phyloP scores from a whole-genome alignment of 768 basidiomycete species.

The Mycena indigotica region DNA sequence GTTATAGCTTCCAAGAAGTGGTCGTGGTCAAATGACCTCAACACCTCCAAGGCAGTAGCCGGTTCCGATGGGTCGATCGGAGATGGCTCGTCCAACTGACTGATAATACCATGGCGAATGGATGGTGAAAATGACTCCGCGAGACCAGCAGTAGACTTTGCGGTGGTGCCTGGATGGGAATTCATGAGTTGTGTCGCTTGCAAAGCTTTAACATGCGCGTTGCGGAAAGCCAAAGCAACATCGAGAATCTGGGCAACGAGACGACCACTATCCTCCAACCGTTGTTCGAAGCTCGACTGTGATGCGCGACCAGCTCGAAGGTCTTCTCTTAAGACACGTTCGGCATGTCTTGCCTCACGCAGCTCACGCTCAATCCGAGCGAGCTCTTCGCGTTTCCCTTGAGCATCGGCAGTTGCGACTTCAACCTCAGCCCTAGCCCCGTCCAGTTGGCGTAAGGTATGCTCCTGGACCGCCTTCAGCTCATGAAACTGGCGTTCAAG shows the following conservation, averaged over 20 bases:
- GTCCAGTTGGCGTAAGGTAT: conserved; percentile 62
- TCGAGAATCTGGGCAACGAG: conserved; percentile 82
- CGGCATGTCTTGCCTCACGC: conserved; percentile 64
- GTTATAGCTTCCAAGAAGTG: conserved; percentile 80
- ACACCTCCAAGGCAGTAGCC: conserved; percentile 63
- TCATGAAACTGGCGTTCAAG: conserved; percentile 86
- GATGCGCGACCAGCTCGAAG: conserved; percentile 68
- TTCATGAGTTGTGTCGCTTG: conserved; percentile 60
- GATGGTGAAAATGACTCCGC: conserved; percentile 55
- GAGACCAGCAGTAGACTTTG: conserved; percentile 43
- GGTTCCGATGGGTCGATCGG: conserved; percentile 82
- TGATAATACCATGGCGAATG: conserved; percentile 58
- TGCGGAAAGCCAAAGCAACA: conserved; percentile 76
- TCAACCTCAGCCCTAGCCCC: conserved; percentile 63
- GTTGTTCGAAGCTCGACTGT: conserved; percentile 67
- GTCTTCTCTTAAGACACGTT: conserved; percentile 73
- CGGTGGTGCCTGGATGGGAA: conserved; percentile 51
- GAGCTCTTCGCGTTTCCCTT: conserved; percentile 72
- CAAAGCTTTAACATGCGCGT: conserved; percentile 74
- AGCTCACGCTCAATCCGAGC: conserved; percentile 72
- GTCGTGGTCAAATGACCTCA: conserved; percentile 81
- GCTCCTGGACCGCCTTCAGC: conserved; percentile 62
- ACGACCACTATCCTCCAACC: conserved; percentile 63
- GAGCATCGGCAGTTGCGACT: conserved; percentile 66
- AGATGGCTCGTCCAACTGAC: conserved; percentile 61